Conservation (phyloP, 2,329 filamentous ascomycete genomes). For the Xylaria sp. region DNA sequence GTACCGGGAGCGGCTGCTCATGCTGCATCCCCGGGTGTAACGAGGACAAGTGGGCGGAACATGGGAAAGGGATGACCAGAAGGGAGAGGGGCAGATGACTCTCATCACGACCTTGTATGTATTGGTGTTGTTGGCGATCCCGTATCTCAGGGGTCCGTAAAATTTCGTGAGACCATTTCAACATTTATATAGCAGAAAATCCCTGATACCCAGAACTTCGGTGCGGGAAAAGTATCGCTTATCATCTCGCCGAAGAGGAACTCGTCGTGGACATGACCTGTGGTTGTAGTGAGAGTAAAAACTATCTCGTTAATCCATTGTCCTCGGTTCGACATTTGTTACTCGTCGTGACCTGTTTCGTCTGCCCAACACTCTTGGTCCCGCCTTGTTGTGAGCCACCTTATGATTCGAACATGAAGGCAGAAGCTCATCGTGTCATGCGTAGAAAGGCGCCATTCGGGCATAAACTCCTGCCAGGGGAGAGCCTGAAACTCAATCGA, state of each 20-base stretch:
- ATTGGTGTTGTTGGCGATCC: slow-evolving; percentile 14
- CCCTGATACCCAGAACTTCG: slow-evolving; percentile 4
- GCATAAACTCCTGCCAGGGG: neutral
- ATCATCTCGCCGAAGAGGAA: neutral
- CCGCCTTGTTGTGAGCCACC: neutral
- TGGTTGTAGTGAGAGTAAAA: neutral
- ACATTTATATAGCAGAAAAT: slow-evolving; percentile 10
- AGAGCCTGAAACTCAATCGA: neutral
- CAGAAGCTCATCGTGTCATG: slow-evolving; percentile 1
- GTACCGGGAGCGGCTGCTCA: neutral
- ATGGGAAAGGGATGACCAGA: neutral
- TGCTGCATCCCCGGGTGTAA: neutral
- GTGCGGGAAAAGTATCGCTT: neutral
- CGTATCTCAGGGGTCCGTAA: slow-evolving; percentile 4
- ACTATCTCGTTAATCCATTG: neutral
- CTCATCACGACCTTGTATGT: slow-evolving; percentile 12
- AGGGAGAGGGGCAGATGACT: slow-evolving; percentile 2
- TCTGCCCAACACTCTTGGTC: neutral
- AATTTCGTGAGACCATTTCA: slow-evolving; percentile 7
- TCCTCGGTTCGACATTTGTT: neutral
- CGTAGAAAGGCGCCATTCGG: neutral
- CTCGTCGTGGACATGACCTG: neutral
- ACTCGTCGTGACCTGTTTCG: neutral
- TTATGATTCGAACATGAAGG: neutral
- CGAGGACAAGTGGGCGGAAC: neutral